phyloP scores from a whole-genome alignment of 2,329 filamentous ascomycete species.

The Cordyceps farinosa region DNA sequence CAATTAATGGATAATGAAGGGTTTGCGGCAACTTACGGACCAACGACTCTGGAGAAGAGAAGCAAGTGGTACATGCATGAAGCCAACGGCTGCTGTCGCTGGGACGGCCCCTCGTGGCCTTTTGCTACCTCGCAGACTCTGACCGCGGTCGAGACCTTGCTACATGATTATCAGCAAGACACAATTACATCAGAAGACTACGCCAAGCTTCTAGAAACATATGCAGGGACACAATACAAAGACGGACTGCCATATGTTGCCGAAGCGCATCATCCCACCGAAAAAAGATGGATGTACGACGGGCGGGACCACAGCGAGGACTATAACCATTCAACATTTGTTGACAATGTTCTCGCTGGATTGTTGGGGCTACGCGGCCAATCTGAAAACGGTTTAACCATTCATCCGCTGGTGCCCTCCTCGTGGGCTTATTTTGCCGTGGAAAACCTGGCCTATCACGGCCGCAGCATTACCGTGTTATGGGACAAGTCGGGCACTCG shows the following conservation, averaged over 20 bases:
- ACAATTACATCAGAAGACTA: constrained; percentile 37
- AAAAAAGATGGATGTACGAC: constrained; percentile 21
- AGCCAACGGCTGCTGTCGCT: constrained; percentile 33
- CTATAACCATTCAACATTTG: constrained; percentile 43
- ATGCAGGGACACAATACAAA: constrained; percentile 37
- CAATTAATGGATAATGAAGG: constrained; percentile 25
- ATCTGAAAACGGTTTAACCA: constrained; percentile 34
- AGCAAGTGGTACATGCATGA: constrained; percentile 36
- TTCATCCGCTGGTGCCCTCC: constrained; percentile 38
- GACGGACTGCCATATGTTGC: constrained; percentile 40
- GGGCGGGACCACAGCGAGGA: constrained; percentile 33
- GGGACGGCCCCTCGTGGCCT: constrained; percentile 46
- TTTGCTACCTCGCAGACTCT: constrained; percentile 40
- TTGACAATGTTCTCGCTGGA: constrained; percentile 43
- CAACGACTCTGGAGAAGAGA: constrained; percentile 40
- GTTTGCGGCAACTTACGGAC: constrained; percentile 37
- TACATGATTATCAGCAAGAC: constrained; percentile 26
- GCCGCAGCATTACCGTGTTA: constrained; percentile 37
- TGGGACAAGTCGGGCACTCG: constrained; percentile 38
- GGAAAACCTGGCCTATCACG: constrained; percentile 42
- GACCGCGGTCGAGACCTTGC: constrained; percentile 36
- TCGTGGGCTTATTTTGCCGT: constrained; percentile 39
- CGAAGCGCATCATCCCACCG: constrained; percentile 40
- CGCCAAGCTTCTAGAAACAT: constrained; percentile 34
- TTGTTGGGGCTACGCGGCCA: constrained; percentile 39